Base-by-base conservation (phyloP, 2,329 filamentous ascomycete species). In the Cladosporium sp. region DNA sequence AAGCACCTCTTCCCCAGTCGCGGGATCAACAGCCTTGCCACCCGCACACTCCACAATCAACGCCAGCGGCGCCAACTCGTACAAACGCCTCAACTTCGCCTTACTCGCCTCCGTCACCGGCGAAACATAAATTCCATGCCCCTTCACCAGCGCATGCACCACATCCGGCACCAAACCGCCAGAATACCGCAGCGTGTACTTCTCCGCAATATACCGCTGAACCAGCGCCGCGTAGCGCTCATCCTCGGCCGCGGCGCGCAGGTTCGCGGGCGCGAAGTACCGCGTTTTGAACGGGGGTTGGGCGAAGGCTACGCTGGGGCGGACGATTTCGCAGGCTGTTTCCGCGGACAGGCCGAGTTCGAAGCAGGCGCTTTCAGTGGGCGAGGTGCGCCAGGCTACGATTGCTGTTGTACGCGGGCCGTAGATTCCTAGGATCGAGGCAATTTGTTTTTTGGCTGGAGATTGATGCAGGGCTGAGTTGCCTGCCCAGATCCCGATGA, bases 251-350 rank as follows among this genome's bases (percentile, higher is more conserved):
- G 80, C 79, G 0, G 77, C 72, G 8, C 81, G 77, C 48, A 83
- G 63, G 57, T 84, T 84, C 4, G 80, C 80, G 0, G 81, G 81
- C 0, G 81, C 78, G 57, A 84, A 84, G 61, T 83, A 84, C 0
- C 75, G 70, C 20, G 78, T 77, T 56, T 71, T 73, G 55, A 70
- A 69, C 0, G 72, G 70, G 2, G 67, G 55, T 0, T 55, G 33
- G 0, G 63, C 54, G 3, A 80, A 65, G 7, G 57, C 63, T 5
- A 82, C 67, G 0, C 56, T 40, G 0, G 70, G 32, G 0, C 74
- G 72, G 0, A 79, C 60, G 1, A 82, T 55, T 2, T 71, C 62
- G 42, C 63, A 67, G 12, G 52, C 54, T 6, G 32, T 19, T 9
- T 55, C 50, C 4, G 36, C 32, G 38, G 13, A 4, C 29, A 79